Evolutionary conservation across 495 filamentous ascomycete species (phyloP).

Genomic region (Aspergillus bertholletiae): DNA sequence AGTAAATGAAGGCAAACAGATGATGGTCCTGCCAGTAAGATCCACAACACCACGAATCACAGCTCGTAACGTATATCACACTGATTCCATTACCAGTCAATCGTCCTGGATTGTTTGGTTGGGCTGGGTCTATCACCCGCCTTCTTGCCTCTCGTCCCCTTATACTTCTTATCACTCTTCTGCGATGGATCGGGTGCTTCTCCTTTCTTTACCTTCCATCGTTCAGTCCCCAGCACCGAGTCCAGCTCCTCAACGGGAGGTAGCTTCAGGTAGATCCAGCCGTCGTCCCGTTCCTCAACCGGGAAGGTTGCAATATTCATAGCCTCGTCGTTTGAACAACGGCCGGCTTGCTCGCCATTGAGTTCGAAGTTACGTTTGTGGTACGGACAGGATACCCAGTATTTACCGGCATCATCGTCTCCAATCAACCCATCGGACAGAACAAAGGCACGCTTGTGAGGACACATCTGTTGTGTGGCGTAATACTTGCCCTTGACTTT

Average conservation of each 20-base stretch:
- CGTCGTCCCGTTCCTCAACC: slow-evolving; percentile 73
- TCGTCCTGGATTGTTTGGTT: slow-evolving; percentile 43
- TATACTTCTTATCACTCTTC: slow-evolving; percentile 65
- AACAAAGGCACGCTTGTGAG: slow-evolving; percentile 90
- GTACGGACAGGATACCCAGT: slow-evolving; percentile 86
- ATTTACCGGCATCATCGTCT: slow-evolving; percentile 60
- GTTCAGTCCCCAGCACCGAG: slow-evolving; percentile 71
- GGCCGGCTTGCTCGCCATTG: slow-evolving; percentile 61
- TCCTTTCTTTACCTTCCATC: slow-evolving; percentile 78
- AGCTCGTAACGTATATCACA: background rate
- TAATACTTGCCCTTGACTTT: slow-evolving; percentile 81
- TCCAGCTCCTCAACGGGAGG: slow-evolving; percentile 86
- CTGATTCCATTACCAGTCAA: slow-evolving; percentile 61
- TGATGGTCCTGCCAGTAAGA: background rate
- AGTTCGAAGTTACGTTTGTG: slow-evolving; percentile 93
- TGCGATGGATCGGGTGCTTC: slow-evolving; percentile 63
- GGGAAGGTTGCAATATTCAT: slow-evolving; percentile 86
- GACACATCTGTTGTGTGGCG: slow-evolving; percentile 97
- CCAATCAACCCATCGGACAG: slow-evolving; percentile 85
- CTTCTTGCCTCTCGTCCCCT: slow-evolving; percentile 57
- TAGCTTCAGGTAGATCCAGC: slow-evolving; percentile 81
- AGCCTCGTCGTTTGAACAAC: slow-evolving; percentile 71
- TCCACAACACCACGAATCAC: slow-evolving; percentile 3
- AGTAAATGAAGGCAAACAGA: background rate
- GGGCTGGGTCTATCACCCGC: slow-evolving; percentile 46